Percentiles rank a stretch among this genome's conserved stretches.
Conservation (phyloP, 306 rosid genomes). For the Trichosanthes cucumerina region DNA sequence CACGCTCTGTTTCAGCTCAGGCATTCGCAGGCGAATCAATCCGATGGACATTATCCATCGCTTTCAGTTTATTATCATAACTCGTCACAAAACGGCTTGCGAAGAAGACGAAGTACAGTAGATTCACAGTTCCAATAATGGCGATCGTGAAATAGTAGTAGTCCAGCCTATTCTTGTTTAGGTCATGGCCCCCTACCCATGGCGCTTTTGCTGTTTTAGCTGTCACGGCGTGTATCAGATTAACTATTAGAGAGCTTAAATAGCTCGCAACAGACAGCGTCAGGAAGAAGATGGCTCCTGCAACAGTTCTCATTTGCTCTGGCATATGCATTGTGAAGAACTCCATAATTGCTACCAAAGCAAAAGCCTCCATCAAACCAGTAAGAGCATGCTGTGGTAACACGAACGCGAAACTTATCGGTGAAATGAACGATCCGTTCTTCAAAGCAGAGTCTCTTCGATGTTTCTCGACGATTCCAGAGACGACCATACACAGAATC, state of each 20-base stretch:
- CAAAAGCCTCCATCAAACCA: conserved; percentile 63
- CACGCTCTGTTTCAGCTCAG: neutral
- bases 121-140: conserved; percentile 33
- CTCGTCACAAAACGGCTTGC: conserved; percentile 26
- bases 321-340: conserved; percentile 53
- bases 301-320: conserved; percentile 67
- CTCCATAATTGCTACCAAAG: conserved; percentile 62
- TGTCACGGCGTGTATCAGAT: conserved; percentile 28
- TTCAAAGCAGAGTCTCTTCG: conserved; percentile 41
- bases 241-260: conserved; percentile 40
- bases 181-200: conserved; percentile 64
- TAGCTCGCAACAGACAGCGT: conserved; percentile 56
- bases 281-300: conserved; percentile 67
- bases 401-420: conserved; percentile 30
- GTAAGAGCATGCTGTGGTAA: conserved; percentile 50
- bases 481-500: conserved; percentile 46
- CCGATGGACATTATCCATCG: neutral
- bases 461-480: conserved; percentile 45
- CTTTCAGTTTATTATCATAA: neutral
- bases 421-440: conserved; percentile 26
- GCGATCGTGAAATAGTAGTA: conserved; percentile 50
- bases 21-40: neutral
- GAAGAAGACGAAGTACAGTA: conserved; percentile 46
- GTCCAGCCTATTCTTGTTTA: conserved; percentile 44
- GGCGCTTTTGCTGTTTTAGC: conserved; percentile 19